Evolutionary conservation across 2,329 filamentous ascomycete genomes (phyloP), one percentile per base, ranked within the genome.

Genomic region (Thelonectria discophora): DNA sequence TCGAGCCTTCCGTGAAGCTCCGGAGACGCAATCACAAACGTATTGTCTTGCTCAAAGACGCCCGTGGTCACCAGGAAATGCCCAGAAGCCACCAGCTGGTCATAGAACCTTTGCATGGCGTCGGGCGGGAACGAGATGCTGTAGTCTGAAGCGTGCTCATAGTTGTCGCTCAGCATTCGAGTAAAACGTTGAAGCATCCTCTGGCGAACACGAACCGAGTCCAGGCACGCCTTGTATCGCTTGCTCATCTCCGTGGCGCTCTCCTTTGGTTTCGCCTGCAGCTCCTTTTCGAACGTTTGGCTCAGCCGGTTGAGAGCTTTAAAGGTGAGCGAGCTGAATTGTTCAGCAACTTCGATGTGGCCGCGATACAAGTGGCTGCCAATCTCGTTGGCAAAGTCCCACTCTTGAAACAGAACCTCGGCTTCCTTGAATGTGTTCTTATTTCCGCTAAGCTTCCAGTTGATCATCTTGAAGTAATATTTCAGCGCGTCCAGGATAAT

Each of bases 351-450:
- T 79, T 98, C 94, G 42, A 98, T 91, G 75, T 98, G 93, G 64
- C 95, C 96, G 30, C 92, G 91, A 69, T 96, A 90, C n/a, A 99
- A 85, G 74, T 95, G 91, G 50, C 92, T 88, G 24, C 94, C 95
- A 58, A 99, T 92, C 70, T 94, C 89, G 72, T 98, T 98, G 55
- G 92, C 96, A 73, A 98, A 98, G 59, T 93, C 93, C 95, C 95
- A 99, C 78, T 99, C 95, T 72, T 97, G 93, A 74, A 97, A 96
- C 49, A 99, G 81, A 66, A 99, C 90, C 81, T 99, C 95, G 7
- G 95, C 95, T 77, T 99, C 95, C 75, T 98, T 98, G 85, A 99
- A 99, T 0, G 94, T 97, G 79, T 98, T 99, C 77, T 97, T 98
- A 81, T 98, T 98, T 58, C 93, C 92, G 70, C 91, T 94, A 55